Percentiles rank a stretch among this genome's conserved stretches.
Evolutionary conservation across 2,329 filamentous ascomycete species (phyloP).

Genomic region (Coniochaeta sp.): DNA sequence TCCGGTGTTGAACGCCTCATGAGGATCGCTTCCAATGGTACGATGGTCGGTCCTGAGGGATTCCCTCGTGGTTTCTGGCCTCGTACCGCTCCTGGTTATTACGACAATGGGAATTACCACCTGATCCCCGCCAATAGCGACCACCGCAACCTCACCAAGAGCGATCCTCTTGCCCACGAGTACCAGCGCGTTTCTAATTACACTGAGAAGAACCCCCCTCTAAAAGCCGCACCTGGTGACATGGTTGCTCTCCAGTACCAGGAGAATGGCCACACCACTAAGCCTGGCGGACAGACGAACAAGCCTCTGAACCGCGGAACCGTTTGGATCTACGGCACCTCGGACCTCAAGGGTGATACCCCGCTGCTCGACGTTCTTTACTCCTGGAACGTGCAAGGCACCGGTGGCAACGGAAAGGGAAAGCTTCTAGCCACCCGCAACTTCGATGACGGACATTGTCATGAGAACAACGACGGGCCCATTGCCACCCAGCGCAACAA

Average conservation of each 20-base stretch:
- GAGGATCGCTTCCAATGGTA: conserved; percentile 66
- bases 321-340: conserved; percentile 70
- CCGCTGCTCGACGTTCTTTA: conserved; percentile 59
- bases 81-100: conserved; percentile 48
- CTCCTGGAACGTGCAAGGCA: conserved; percentile 72
- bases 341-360: conserved; percentile 43
- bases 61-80: conserved; percentile 66
- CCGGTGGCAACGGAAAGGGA: conserved; percentile 73
- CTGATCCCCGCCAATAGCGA: conserved; percentile 51
- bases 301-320: conserved; percentile 62
- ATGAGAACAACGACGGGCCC: conserved; percentile 55
- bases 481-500: conserved; percentile 55
- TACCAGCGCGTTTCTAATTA: conserved; percentile 55
- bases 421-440: conserved; percentile 67
- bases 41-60: conserved; percentile 62
- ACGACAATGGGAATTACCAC: conserved; percentile 52
- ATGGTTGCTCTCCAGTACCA: conserved; percentile 60
- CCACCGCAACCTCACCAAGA: conserved; percentile 54
- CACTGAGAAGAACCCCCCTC: conserved; percentile 51
- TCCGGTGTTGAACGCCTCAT: conserved; percentile 77
- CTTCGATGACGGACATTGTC: conserved; percentile 89
- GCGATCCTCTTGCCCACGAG: conserved; percentile 46
- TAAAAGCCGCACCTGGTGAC: conserved; percentile 54
- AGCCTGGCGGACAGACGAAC: conserved; percentile 44
- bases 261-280: conserved; percentile 71